Evolutionary conservation across 2,329 filamentous ascomycete species (phyloP), one percentile per base, ranked within the genome.

Genomic region (Penicillium sp.): DNA sequence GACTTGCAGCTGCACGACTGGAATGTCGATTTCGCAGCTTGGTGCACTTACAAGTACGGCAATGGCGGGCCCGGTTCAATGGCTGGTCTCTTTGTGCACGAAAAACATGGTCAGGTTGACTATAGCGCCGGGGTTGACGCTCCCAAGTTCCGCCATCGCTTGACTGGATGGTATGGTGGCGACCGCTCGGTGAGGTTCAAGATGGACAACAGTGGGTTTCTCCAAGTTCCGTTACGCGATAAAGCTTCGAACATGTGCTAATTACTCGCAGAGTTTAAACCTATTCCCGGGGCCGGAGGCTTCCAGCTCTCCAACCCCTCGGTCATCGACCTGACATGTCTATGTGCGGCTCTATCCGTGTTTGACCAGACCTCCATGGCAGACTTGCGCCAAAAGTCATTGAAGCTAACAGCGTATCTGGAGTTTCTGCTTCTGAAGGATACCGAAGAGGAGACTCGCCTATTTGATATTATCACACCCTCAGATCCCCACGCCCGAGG

Each of bases 31-130:
- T 95, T 95, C 63, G 91, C 91, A 8, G 89, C 82, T 53, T 96
- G 91, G 91, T 96, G 91, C 75, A 92, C 88, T 7, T 96, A 96
- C 80, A 96, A 96, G 76, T 96, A 96, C 75, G 83, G 94, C 70
- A 95, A 95, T 69, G 84, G 86, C 18, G 91, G 91, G 0, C 90
- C 91, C 0, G 91, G 91, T 1, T 81, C 85, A 7, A 94, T 94
- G 56, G 90, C 82, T 0, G 90, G 89, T 1, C 79, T 87, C 1
- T 96, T 90, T 61, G 87, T 96, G 7, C 90, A 96, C 69, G 83
- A 89, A 66, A 78, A 76, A 42, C 88, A 94, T 67, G 84, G 87
- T 32, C 70, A 61, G 23, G 68, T 73, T 14, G 70, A 74, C 56
- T 70, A 71, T 53, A 72, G 69, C 36, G 65, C 75, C 18, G 70